phyloP scores from a whole-genome alignment of 345 rosid genomes.

The Eucalyptus virginea region DNA sequence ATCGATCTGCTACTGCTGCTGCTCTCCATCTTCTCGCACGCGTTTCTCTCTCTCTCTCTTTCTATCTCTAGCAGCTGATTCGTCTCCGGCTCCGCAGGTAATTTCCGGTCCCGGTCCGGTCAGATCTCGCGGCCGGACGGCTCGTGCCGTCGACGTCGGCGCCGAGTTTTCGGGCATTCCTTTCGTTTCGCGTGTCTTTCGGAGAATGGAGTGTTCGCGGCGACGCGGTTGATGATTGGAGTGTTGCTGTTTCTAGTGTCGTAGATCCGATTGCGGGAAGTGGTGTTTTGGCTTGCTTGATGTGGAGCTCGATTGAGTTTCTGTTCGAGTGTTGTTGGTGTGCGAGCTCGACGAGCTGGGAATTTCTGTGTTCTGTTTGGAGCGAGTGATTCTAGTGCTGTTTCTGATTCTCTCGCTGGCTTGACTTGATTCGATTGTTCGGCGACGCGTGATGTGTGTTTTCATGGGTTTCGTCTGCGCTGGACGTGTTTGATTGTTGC shows the following conservation, averaged over 20 bases:
- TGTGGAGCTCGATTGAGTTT: not conserved
- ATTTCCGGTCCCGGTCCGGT: not conserved
- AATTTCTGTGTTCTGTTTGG: not conserved
- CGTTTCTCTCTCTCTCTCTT: not conserved
- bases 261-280: not conserved
- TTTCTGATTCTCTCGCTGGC: not conserved
- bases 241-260: not conserved
- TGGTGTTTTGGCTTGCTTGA: not conserved
- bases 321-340: not conserved
- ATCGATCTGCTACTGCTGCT: not conserved
- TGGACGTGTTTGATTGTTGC: not conserved
- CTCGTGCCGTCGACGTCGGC: not conserved
- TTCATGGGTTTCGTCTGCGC: not conserved
- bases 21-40: not conserved
- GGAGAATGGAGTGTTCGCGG: not conserved
- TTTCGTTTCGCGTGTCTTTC: too few relatives aligned
- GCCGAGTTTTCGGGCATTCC: not conserved
- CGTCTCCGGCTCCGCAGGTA: not conserved
- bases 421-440: not conserved
- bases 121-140: not conserved
- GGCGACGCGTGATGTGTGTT: not conserved
- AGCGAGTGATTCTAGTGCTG: not conserved
- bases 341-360: not conserved
- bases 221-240: not conserved
- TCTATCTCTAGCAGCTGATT: not conserved